These are phyloP conservation scores for Acacia pycnantha DNA, from an alignment of 331 rosid genomes.

Conservation along the genomic window DNA sequence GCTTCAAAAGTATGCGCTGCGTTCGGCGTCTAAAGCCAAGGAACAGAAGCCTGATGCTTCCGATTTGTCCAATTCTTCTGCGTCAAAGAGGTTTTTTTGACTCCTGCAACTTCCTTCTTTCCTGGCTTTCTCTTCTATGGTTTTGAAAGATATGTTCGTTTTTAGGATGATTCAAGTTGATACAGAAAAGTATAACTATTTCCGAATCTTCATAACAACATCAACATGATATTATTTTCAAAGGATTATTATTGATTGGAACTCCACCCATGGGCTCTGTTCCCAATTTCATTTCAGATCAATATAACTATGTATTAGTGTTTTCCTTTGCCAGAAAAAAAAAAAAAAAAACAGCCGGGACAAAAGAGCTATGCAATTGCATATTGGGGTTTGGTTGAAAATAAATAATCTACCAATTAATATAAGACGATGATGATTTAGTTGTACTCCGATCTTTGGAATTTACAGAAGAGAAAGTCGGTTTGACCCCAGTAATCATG, in stretches of 20 bases:
- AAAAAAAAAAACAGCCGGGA: not conserved
- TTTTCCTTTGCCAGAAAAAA: not conserved
- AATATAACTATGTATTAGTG: not conserved
- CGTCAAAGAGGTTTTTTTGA: slow-evolving; percentile 49
- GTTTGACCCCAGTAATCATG: not conserved
- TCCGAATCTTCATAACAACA: not conserved
- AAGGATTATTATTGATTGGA: not conserved
- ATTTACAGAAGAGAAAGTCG: not conserved
- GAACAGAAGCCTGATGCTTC: slow-evolving; percentile 43
- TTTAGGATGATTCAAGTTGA: not conserved
- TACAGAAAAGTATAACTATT: not conserved
- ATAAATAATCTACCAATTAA: not conserved
- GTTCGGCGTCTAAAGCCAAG: slow-evolving; percentile 52
- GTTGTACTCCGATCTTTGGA: not conserved
- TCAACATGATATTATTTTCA: not conserved
- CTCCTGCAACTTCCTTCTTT: slow-evolving; percentile 13
- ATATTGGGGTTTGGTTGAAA: not conserved
- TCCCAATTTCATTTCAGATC: not conserved
- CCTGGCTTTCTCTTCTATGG: not conserved
- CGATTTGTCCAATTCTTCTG: slow-evolving; percentile 40
- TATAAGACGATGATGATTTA: not conserved
- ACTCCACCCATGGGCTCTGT: not conserved
- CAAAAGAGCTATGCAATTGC: no score
- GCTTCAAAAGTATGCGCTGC: slow-evolving; percentile 59
- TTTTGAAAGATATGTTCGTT: not conserved